phyloP scores from a whole-genome alignment of 2,329 filamentous ascomycete species.

The Penicillium sp. region DNA sequence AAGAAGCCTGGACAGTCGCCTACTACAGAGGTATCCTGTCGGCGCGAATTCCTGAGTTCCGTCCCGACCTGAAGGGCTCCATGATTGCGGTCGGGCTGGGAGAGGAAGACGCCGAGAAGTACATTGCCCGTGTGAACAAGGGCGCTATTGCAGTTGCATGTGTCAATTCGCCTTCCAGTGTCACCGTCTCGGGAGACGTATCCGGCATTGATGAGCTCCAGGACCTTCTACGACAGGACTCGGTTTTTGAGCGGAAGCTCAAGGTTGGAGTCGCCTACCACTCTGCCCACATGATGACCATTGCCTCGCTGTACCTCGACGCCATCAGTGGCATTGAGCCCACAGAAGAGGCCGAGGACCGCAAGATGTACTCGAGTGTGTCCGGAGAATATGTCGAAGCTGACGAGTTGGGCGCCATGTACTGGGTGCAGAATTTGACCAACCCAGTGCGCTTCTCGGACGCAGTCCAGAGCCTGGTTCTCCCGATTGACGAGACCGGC shows the following conservation, averaged over 20 bases:
- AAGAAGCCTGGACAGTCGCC: conserved; percentile 13
- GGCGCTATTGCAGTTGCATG: conserved; percentile 26
- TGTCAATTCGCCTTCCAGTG: conserved; percentile 24
- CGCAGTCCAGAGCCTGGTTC: conserved; percentile 11
- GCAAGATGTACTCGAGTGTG: conserved; percentile 25
- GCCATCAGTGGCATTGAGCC: neutral
- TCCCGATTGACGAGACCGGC: neutral
- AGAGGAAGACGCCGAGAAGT: conserved; percentile 10
- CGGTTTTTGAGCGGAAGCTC: conserved; percentile 21
- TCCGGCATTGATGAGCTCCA: conserved; percentile 19
- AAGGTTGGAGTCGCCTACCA: conserved; percentile 28
- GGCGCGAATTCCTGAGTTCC: neutral
- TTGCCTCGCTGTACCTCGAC: conserved; percentile 9
- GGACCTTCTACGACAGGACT: neutral
- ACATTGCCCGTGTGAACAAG: neutral
- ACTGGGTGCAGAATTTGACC: conserved; percentile 28
- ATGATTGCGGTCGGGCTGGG: conserved; percentile 29
- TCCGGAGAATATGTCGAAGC: conserved; percentile 10
- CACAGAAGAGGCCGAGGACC: neutral
- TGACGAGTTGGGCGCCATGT: conserved; percentile 14
- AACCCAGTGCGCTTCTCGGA: conserved; percentile 24
- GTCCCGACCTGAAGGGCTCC: conserved; percentile 14
- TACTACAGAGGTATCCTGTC: conserved; percentile 18
- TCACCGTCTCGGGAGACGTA: conserved; percentile 27
- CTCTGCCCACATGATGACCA: conserved; percentile 25